These are phyloP conservation scores for Candida piceae DNA, from an alignment of 805 yeast genomes.

Conservation along the genomic window DNA sequence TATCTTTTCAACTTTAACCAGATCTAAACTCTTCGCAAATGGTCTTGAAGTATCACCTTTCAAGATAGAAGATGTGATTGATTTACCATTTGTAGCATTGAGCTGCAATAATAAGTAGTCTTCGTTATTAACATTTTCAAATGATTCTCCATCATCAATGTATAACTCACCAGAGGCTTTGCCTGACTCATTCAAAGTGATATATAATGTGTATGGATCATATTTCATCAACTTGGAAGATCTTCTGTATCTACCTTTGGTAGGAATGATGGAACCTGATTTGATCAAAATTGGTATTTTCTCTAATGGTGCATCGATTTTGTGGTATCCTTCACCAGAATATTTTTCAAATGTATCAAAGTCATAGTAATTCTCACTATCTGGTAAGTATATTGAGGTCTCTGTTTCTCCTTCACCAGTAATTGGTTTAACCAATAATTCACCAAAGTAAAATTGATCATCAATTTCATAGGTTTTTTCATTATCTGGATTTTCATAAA, in stretches of 20 bases:
- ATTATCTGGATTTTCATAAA: conserved; percentile 49
- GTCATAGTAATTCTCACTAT: conserved; percentile 51
- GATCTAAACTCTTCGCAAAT: conserved; percentile 23
- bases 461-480: conserved; percentile 54
- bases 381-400: conserved; percentile 49
- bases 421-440: conserved; percentile 74
- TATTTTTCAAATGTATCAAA: conserved; percentile 33
- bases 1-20: conserved; percentile 50
- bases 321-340: conserved; percentile 36
- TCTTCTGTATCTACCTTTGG: conserved; percentile 72
- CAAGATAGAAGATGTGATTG: conserved; percentile 25
- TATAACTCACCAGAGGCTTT: conserved; percentile 51
- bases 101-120: conserved; percentile 44
- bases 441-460: conserved; percentile 78
- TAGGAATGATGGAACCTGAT: conserved; percentile 73
- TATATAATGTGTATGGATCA: conserved; percentile 76
- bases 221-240: conserved; percentile 66
- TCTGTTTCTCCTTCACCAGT: conserved; percentile 44
- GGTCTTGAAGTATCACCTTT: conserved; percentile 17
- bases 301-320: conserved; percentile 41
- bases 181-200: conserved; percentile 50
- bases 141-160: conserved; percentile 82
- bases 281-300: conserved; percentile 67
- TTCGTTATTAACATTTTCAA: conserved; percentile 43
- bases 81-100: conserved; percentile 27